A percentile compares a stretch with the other conserved stretches of the same genome.
These are phyloP conservation scores for Suillus bovinus DNA, from an alignment of 768 basidiomycete species.

Conservation along the genomic window DNA sequence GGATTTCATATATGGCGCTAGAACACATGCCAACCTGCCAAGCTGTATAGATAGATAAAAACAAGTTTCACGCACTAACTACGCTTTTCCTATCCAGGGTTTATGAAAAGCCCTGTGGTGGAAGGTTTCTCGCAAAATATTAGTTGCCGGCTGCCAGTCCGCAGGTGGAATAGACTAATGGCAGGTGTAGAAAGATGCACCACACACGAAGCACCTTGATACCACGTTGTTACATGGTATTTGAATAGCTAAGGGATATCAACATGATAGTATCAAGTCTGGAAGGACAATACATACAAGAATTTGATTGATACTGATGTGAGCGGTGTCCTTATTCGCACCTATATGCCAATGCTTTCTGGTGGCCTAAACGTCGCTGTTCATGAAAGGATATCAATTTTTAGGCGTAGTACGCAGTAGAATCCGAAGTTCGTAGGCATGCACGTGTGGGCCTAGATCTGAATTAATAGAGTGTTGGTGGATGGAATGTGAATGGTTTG, in stretches of 20 bases:
- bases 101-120: not conserved
- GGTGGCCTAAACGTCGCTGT: not conserved
- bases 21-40: not conserved
- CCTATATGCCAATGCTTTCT: not conserved
- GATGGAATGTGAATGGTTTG: not conserved
- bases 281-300: not conserved
- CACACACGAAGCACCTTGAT: not conserved
- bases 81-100: not conserved
- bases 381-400: not conserved
- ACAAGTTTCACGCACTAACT: not conserved
- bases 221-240: not conserved
- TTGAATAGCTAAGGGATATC: not conserved
- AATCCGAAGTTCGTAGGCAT: not conserved
- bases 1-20: not conserved
- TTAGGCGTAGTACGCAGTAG: not conserved
- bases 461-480: not conserved
- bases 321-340: not conserved
- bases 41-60: constrained; percentile 2
- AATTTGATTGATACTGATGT: no score
- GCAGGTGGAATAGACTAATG: not conserved
- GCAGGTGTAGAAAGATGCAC: not conserved
- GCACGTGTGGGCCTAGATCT: not conserved
- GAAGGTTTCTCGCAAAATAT: not conserved
- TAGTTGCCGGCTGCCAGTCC: not conserved
- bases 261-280: not conserved